phyloP scores from a whole-genome alignment of 179 eudicot genomes.

The Actinidia arguta region DNA sequence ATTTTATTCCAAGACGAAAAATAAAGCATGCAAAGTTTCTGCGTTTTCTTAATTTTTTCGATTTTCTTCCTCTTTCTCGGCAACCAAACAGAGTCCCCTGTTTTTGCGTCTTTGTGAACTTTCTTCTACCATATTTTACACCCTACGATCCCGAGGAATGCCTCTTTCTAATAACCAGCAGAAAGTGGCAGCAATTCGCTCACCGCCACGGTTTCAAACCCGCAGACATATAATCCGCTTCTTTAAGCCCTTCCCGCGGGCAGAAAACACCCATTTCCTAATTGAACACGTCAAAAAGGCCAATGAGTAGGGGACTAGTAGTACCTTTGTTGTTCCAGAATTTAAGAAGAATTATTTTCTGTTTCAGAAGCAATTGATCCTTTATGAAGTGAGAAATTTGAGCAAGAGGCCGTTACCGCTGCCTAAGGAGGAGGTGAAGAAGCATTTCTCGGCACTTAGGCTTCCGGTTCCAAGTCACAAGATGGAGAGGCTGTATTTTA shows the following conservation, averaged over 20 bases:
- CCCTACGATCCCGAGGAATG: background rate
- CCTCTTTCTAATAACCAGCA: background rate
- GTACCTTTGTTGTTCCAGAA: background rate
- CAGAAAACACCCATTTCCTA: background rate
- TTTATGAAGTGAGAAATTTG: background rate
- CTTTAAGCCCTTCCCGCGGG: background rate
- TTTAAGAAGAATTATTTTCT: background rate
- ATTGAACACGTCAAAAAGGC: background rate
- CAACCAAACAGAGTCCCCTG: too few relatives aligned
- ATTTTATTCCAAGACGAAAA: too few relatives aligned
- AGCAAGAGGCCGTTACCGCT: background rate
- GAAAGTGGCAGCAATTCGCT: conserved; percentile 1
- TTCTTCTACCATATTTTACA: too few relatives aligned
- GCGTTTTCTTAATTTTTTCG: too few relatives aligned
- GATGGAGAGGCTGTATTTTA: conserved; percentile 1
- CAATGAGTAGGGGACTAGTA: background rate
- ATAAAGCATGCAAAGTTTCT: too few relatives aligned
- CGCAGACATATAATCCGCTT: background rate
- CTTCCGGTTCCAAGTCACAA: background rate
- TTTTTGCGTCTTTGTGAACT: too few relatives aligned
- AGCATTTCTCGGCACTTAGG: background rate
- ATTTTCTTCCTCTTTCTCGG: too few relatives aligned
- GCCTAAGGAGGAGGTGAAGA: background rate
- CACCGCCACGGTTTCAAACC: background rate
- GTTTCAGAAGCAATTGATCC: background rate